Evolutionary conservation across 2,329 filamentous ascomycete species (phyloP).

Genomic region (Apiospora rasikravindrae): DNA sequence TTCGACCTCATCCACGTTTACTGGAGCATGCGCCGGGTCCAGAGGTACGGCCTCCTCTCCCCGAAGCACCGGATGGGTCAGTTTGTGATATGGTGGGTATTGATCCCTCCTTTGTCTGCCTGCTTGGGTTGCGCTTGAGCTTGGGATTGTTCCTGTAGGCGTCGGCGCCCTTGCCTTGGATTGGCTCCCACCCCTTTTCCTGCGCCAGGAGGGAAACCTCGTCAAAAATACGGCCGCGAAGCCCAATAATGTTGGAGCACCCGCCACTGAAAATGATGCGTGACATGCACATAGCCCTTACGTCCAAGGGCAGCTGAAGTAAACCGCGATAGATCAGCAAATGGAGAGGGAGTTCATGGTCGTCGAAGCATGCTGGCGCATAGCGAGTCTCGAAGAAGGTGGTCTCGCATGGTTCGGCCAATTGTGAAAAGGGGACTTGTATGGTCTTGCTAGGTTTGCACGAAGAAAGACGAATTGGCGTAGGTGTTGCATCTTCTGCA

Average conservation of each 20-base stretch:
- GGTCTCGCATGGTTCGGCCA: slow-evolving; percentile 77
- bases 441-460: slow-evolving; percentile 58
- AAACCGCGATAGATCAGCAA: slow-evolving; percentile 78
- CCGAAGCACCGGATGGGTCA: slow-evolving; percentile 23
- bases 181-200: slow-evolving; percentile 75
- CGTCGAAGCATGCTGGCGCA: slow-evolving; percentile 70
- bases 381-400: slow-evolving; percentile 70
- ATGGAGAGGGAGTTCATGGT: slow-evolving; percentile 83
- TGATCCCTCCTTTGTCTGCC: slow-evolving; percentile 31
- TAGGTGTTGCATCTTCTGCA: slow-evolving; percentile 42
- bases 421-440: slow-evolving; percentile 69
- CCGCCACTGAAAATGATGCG: slow-evolving; percentile 88
- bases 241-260: slow-evolving; percentile 76
- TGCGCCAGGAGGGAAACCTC: slow-evolving; percentile 74
- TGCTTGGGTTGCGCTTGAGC: slow-evolving; percentile 41
- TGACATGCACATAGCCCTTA: slow-evolving; percentile 84
- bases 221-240: slow-evolving; percentile 77
- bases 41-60: slow-evolving; percentile 33
- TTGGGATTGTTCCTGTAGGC: slow-evolving; percentile 54
- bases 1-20: slow-evolving; percentile 63
- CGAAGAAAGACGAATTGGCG: slow-evolving; percentile 53
- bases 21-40: slow-evolving; percentile 50
- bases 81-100: slow-evolving; percentile 29
- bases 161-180: slow-evolving; percentile 72
- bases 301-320: slow-evolving; percentile 78